Evolutionary conservation across 108 stramenopile species (phyloP).

Genomic region (Skeletonema costatum): DNA sequence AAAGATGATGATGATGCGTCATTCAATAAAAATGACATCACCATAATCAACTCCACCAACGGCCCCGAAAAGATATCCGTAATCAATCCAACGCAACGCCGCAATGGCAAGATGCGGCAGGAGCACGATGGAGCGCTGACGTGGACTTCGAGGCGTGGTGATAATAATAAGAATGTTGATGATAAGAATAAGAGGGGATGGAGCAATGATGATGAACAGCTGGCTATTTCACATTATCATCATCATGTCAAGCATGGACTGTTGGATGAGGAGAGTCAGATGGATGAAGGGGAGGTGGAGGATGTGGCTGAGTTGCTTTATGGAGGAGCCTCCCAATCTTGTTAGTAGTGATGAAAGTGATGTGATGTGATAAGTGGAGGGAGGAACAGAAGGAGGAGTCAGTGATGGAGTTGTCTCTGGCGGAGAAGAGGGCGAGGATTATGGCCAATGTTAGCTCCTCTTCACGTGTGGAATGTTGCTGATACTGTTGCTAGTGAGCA

Average conservation of each 20-base stretch:
- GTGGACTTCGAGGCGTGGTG: background rate
- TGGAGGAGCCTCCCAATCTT: conserved; percentile 6
- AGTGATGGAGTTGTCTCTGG: background rate
- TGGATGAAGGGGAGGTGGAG: conserved; percentile 3
- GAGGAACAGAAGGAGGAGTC: background rate
- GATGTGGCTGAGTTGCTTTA: background rate
- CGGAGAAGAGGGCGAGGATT: background rate
- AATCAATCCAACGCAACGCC: background rate
- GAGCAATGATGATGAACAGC: too few relatives aligned
- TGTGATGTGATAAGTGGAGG: background rate
- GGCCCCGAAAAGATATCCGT: background rate
- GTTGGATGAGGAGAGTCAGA: background rate
- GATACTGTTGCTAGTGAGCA: background rate
- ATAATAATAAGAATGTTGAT: background rate
- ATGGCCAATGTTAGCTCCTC: background rate
- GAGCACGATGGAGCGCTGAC: background rate
- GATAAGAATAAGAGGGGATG: background rate
- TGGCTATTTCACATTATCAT: background rate
- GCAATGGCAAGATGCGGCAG: background rate
- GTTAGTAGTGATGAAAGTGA: background rate
- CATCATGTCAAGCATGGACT: background rate
- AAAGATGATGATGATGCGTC: background rate
- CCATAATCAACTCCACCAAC: background rate
- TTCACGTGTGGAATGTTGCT: background rate
- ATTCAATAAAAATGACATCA: background rate